Evolutionary conservation across 2,329 filamentous ascomycete species (phyloP).

Genomic region (Aspergillus fumigatus): DNA sequence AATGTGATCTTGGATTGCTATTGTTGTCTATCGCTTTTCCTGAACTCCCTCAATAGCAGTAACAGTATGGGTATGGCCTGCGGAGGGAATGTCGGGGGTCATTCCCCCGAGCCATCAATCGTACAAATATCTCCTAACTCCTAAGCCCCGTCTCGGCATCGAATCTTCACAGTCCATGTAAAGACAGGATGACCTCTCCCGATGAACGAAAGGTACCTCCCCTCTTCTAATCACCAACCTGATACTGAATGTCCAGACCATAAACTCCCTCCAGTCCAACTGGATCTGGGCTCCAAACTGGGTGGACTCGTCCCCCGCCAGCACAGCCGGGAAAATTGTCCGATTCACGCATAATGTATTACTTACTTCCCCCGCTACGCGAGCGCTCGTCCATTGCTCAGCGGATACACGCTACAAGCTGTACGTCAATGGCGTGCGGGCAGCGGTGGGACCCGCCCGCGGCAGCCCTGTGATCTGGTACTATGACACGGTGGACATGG

Average conservation of each 20-base stretch:
- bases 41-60: no score
- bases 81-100: neutral
- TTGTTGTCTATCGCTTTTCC: neutral
- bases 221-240: neutral
- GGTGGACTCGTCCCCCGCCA: conserved; percentile 6
- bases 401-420: conserved; percentile 45
- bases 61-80: neutral
- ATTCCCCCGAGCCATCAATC: neutral
- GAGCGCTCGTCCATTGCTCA: conserved; percentile 6
- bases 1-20: neutral
- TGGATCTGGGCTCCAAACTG: conserved; percentile 12
- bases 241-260: conserved; percentile 14
- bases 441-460: conserved; percentile 36
- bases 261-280: conserved; percentile 9
- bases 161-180: neutral
- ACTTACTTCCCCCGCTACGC: neutral
- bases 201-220: neutral
- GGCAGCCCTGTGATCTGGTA: conserved; percentile 33
- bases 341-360: conserved; percentile 1
- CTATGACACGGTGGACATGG: conserved; percentile 28
- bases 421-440: conserved; percentile 33
- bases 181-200: neutral
- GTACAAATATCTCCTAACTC: neutral
- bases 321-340: conserved; percentile 8
- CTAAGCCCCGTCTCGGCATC: neutral